Base-by-base conservation (phyloP, 495 filamentous ascomycete genomes). In the Beverwykella pulmonaria region DNA sequence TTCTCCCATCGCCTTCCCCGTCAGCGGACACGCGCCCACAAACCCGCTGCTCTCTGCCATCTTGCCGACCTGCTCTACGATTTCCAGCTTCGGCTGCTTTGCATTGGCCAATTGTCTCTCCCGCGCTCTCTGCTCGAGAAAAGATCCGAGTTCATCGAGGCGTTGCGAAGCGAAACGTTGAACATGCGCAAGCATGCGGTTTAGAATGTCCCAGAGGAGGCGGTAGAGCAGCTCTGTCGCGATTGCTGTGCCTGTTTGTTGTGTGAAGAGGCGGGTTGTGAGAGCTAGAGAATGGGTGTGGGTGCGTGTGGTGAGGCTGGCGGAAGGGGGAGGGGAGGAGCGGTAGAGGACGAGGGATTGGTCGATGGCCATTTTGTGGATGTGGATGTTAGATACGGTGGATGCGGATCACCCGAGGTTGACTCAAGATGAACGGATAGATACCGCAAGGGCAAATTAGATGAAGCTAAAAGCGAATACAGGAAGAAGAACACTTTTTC, bases 191-290 rank as follows among this genome's bases (percentile, higher is more conserved):
- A 67, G 36, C 36, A 61, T 4, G 25, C 66, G 66, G 39, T 69
- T 56, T 17, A 69, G 22, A 12, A 69, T 27, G 27, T 69, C 66
- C 49, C 56, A 7, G 44, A 69, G 60, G 25, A 69, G 36, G 54
- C 66, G 66, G 54, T 69, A 69, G 59, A 69, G 59, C 1, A 69
- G 59, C 44, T 69, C 66, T 2, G 66, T 69, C 41, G 60, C 66
- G 53, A 69, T 55, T 19, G 66, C 66, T 7, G 59, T 61, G 53
- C 66, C 66, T 0, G 59, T 69, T 41, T 63, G 53, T 9, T 23
- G 15, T 17, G 30, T 67, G 56, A 67, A 67, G 48, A 61, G 36
- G 22, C 48, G 56, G 5, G 48, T 29, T 19, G 58, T 22, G 48
- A 53, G 29, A n/a, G 61, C 57, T 46, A 19, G 17, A 30, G 64